These are phyloP conservation scores for Candida sakaeoensis DNA, from an alignment of 805 yeast species.

Conservation along the genomic window DNA sequence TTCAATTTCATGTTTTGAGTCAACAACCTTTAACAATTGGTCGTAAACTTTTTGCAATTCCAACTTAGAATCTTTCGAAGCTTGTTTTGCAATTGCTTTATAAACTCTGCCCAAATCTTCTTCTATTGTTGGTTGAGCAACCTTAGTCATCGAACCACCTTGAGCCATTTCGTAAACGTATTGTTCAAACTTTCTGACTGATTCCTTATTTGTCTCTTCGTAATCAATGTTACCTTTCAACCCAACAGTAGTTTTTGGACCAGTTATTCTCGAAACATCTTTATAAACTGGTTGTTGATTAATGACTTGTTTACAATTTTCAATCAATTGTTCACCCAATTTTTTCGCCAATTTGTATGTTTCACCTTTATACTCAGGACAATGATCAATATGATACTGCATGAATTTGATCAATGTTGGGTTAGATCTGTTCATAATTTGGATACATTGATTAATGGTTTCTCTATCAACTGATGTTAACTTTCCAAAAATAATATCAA, in stretches of 20 bases:
- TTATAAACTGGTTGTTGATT: slow-evolving; percentile 87
- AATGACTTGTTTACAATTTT: slow-evolving; percentile 86
- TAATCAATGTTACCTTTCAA: slow-evolving; percentile 83
- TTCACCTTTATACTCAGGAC: slow-evolving; percentile 81
- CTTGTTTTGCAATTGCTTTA: slow-evolving; percentile 73
- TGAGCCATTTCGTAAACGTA: slow-evolving; percentile 95
- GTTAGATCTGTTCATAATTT: slow-evolving; percentile 95
- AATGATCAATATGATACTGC: slow-evolving; percentile 86
- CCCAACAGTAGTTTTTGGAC: slow-evolving; percentile 87
- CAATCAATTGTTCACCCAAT: slow-evolving; percentile 90
- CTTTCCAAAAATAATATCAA: slow-evolving; percentile 93
- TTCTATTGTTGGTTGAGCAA: slow-evolving; percentile 69
- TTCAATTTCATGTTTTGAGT: slow-evolving; percentile 66
- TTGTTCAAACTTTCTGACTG: slow-evolving; percentile 91
- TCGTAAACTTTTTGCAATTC: slow-evolving; percentile 72
- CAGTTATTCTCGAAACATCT: slow-evolving; percentile 91
- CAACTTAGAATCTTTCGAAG: slow-evolving; percentile 54
- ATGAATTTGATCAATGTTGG: slow-evolving; percentile 91
- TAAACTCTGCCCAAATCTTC: slow-evolving; percentile 83
- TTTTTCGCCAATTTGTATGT: slow-evolving; percentile 87
- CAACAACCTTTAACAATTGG: slow-evolving; percentile 66
- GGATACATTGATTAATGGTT: slow-evolving; percentile 92
- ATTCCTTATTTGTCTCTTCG: slow-evolving; percentile 80
- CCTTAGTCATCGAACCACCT: slow-evolving; percentile 81
- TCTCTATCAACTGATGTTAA: slow-evolving; percentile 89